Percentiles rank a stretch among this genome's conserved stretches.
Conservation (phyloP, 2,329 filamentous ascomycete species). For the Fusarium sp. region DNA sequence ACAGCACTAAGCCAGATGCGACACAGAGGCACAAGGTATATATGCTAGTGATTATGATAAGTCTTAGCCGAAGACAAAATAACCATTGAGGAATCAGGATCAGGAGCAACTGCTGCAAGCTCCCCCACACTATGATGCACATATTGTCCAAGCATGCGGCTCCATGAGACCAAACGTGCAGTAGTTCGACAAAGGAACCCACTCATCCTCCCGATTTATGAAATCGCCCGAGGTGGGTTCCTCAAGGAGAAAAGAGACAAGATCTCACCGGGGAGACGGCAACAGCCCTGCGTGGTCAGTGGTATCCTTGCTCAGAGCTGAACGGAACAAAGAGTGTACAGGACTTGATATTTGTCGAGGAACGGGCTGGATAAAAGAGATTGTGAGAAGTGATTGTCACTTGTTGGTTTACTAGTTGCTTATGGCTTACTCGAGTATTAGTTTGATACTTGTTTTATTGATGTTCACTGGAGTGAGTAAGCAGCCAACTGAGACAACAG, state of each 20-base stretch:
- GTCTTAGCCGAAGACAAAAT: neutral
- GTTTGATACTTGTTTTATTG: no score
- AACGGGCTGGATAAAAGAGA: constrained; percentile 5
- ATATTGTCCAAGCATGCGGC: neutral
- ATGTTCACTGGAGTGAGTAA: no score
- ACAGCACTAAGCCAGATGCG: constrained; percentile 3
- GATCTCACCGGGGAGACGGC: constrained; percentile 1
- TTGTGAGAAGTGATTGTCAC: constrained; percentile 21
- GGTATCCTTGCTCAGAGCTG: neutral
- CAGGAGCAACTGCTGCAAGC: neutral
- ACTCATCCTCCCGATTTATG: neutral
- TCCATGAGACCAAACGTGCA: constrained; percentile 4
- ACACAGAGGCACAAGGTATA: neutral
- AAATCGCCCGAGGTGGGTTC: neutral
- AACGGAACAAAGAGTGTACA: no score
- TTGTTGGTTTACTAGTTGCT: no score
- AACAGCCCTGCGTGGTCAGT: neutral
- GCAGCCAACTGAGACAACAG: neutral
- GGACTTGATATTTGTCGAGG: neutral
- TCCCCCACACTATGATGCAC: neutral
- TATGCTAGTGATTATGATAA: constrained; percentile 10
- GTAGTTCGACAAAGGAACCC: neutral
- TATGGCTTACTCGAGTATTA: no score
- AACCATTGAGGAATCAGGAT: neutral
- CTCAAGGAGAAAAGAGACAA: constrained; percentile 17